phyloP scores from a whole-genome alignment of 2,329 filamentous ascomycete species.

The Sclerotinia glacialis region DNA sequence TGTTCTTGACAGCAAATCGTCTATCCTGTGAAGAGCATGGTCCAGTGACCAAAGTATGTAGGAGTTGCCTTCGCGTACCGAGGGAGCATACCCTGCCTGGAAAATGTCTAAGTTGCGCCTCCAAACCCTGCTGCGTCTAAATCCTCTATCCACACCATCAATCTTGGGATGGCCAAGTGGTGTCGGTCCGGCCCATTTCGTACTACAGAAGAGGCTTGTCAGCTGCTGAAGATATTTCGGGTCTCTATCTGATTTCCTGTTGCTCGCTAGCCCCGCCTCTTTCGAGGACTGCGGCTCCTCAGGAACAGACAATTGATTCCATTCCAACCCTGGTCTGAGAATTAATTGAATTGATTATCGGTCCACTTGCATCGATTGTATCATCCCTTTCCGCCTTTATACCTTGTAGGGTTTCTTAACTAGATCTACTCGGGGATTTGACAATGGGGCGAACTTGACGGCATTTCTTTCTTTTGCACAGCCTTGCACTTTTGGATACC shows the following conservation, averaged over 20 bases:
- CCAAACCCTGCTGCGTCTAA: slow-evolving; percentile 25
- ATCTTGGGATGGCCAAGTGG: slow-evolving; percentile 15
- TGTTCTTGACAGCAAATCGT: background rate
- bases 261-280: slow-evolving; percentile 26
- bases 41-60: slow-evolving; percentile 15
- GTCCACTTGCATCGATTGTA: slow-evolving; percentile 28
- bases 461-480: slow-evolving; percentile 28
- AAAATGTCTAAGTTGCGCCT: slow-evolving; percentile 25
- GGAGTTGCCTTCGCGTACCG: background rate
- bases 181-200: slow-evolving; percentile 30
- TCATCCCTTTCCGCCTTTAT: slow-evolving; percentile 28
- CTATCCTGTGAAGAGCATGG: background rate
- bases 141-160: slow-evolving; percentile 14
- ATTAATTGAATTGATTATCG: background rate
- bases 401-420: slow-evolving; percentile 26
- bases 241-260: slow-evolving; percentile 18
- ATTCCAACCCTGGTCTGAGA: background rate
- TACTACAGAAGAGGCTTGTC: slow-evolving; percentile 25
- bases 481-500: slow-evolving; percentile 24
- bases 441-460: slow-evolving; percentile 20
- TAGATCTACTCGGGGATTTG: slow-evolving; percentile 29
- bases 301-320: background rate
- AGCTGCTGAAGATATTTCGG: slow-evolving; percentile 28
- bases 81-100: slow-evolving; percentile 12
- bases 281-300: slow-evolving; percentile 11